Conservation (phyloP, 768 basidiomycete genomes). For the Fomitopsis serialis region DNA sequence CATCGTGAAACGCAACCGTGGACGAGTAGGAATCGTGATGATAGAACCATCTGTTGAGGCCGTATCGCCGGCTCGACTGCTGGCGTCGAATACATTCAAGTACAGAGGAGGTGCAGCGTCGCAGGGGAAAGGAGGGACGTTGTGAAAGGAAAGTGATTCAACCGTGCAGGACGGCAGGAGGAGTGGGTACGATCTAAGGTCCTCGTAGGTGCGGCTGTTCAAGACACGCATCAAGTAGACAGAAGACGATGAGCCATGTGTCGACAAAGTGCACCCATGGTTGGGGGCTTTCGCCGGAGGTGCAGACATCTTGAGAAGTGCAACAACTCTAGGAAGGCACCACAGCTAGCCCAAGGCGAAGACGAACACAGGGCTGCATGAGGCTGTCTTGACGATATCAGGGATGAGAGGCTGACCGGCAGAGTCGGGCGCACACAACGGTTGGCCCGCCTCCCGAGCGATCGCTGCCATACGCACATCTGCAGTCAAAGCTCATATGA, state of each 20-base stretch:
- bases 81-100: slow-evolving; percentile 13
- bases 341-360: too few species aligned
- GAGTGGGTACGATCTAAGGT: slow-evolving; percentile 19
- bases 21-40: slow-evolving; percentile 28
- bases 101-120: slow-evolving; percentile 24
- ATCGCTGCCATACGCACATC: too few species aligned
- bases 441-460: too few species aligned
- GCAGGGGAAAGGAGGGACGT: slow-evolving; percentile 28
- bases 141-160: slow-evolving; percentile 17
- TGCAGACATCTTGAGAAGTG: neutral
- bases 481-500: too few species aligned
- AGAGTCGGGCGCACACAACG: too few species aligned
- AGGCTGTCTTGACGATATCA: too few species aligned
- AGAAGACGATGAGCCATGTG: neutral
- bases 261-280: neutral
- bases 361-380: too few species aligned
- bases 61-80: slow-evolving; percentile 12
- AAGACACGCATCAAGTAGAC: neutral
- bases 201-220: slow-evolving; percentile 6
- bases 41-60: slow-evolving; percentile 13
- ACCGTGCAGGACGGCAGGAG: slow-evolving; percentile 11
- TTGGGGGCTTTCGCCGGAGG: neutral
- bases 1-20: slow-evolving; percentile 31
- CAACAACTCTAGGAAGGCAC: too few species aligned
- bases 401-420: neutral